phyloP scores from a whole-genome alignment of 2,329 filamentous ascomycete species.

The Escovopsis weberi region DNA sequence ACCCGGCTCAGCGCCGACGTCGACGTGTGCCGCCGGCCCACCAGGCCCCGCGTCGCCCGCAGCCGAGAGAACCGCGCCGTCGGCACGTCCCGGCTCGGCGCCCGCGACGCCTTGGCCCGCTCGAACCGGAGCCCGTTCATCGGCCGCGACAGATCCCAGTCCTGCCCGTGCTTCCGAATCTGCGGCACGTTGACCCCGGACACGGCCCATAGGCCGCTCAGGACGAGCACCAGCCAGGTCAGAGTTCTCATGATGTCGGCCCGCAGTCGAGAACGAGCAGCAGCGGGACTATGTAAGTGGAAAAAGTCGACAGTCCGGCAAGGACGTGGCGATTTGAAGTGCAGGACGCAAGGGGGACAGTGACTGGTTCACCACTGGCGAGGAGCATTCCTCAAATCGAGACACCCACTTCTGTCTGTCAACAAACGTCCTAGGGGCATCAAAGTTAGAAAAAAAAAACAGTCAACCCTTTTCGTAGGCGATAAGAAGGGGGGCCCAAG shows the following conservation, averaged over 20 bases:
- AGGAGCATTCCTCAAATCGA: not conserved
- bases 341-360: not conserved
- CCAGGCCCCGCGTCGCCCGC: slow-evolving; percentile 13
- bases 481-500: no score
- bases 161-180: slow-evolving; percentile 2
- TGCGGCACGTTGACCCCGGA: slow-evolving; percentile 1
- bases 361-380: not conserved
- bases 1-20: slow-evolving; percentile 16
- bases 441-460: no score
- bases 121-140: slow-evolving; percentile 25
- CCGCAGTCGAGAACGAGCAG: no score
- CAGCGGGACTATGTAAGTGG: no score
- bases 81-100: slow-evolving; percentile 14
- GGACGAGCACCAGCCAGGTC: slow-evolving; percentile 1
- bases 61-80: slow-evolving; percentile 20
- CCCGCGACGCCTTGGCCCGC: slow-evolving; percentile 14
- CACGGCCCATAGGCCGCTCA: slow-evolving; percentile 1
- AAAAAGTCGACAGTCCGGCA: no score
- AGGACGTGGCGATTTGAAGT: not conserved
- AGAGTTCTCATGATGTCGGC: not conserved
- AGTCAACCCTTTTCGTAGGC: no score
- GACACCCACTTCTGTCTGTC: not conserved
- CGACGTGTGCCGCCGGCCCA: slow-evolving; percentile 12
- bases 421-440: no score
- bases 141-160: slow-evolving; percentile 20